Base-by-base conservation (phyloP, 2,329 filamentous ascomycete species). In the Teratosphaeria viscida region DNA sequence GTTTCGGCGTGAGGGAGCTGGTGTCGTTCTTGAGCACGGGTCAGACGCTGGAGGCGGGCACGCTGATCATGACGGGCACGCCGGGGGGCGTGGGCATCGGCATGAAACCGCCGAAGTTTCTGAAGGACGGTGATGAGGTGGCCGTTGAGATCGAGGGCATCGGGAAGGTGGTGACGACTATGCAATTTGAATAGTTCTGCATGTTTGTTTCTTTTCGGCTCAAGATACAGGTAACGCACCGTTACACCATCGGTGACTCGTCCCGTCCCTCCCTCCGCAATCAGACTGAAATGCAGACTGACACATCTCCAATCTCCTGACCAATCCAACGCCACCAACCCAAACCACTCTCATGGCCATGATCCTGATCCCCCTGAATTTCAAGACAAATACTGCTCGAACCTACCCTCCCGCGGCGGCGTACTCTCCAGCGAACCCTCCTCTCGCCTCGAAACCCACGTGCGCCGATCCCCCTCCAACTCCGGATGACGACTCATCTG, bases 31-130 rank as follows among this genome's bases (percentile, higher is more conserved):
- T 73, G 52, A 68, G 67, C 37, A 68, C 67, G 27, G 73, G 74
- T 0, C 72, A 72, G 64, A 76, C 78, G 52, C 62, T 81, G 64
- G 75, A 78, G 70, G 75, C 73, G 61, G 78, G 79, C 0, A 78
- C 74, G 12, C 71, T 80, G 34, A 74, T 81, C 49, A 79, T 81
- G 78, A 81, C 78, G 6, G 78, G 79, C 0, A 80, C 78, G 12
- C 77, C 77, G 2, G 73, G 72, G 14, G 75, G 74, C 64, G 68
- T 72, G 1, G 69, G 69, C 4, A 57, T 72, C 47, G 68, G 65
- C 0, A 64, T 71, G 60, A 71, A 71, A 68, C 69, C 70, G 55
- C 65, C 63, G 54, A 67, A 63, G 55, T 71, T 60, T 56, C 54
- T 72, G 61, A 66, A 70, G 62, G 68, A 72, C 64, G 70, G 70